Evolutionary conservation across 169 alveolate genomes (phyloP).

Genomic region (Plasmodium inui): DNA sequence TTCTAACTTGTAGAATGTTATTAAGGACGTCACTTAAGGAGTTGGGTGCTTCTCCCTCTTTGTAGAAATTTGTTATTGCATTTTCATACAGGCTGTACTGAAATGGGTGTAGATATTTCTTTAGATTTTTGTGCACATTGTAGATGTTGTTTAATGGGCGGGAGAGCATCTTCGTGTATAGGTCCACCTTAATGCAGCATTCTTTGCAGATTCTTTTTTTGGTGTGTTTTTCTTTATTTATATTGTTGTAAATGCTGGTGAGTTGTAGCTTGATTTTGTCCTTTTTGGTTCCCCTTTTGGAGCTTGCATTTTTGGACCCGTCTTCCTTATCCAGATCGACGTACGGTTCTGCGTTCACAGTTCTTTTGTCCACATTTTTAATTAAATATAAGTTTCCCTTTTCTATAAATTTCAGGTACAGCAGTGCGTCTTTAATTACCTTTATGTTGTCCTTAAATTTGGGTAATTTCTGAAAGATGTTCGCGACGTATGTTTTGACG

Average conservation of each 20-base stretch:
- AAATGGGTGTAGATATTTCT: constrained; percentile 61
- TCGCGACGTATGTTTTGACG: constrained; percentile 42
- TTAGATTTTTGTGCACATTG: constrained; percentile 53
- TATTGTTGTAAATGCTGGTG: constrained; percentile 62
- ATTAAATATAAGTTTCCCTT: constrained; percentile 69
- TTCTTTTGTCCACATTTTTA: constrained; percentile 44
- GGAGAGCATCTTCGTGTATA: constrained; percentile 58
- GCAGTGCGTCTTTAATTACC: constrained; percentile 66
- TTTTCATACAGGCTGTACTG: constrained; percentile 70
- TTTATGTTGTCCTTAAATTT: constrained; percentile 60
- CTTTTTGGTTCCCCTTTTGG: constrained; percentile 60
- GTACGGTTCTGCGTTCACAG: constrained; percentile 62
- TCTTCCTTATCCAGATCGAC: constrained; percentile 36
- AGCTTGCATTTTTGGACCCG: constrained; percentile 27
- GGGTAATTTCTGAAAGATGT: constrained; percentile 53
- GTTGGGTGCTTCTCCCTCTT: constrained; percentile 57
- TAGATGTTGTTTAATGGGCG: constrained; percentile 59
- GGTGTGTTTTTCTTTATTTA: constrained; percentile 72
- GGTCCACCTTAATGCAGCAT: constrained; percentile 62
- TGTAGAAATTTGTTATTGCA: constrained; percentile 47
- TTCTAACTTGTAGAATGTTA: constrained; percentile 38
- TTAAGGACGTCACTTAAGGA: constrained; percentile 47
- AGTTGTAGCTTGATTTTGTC: constrained; percentile 52
- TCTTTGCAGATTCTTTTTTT: constrained; percentile 74
- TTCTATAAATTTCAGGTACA: constrained; percentile 67